A percentile compares a stretch with the other conserved stretches of the same genome.
Conservation (phyloP, 116 monocot species). For the Cymodocea nodosa region DNA sequence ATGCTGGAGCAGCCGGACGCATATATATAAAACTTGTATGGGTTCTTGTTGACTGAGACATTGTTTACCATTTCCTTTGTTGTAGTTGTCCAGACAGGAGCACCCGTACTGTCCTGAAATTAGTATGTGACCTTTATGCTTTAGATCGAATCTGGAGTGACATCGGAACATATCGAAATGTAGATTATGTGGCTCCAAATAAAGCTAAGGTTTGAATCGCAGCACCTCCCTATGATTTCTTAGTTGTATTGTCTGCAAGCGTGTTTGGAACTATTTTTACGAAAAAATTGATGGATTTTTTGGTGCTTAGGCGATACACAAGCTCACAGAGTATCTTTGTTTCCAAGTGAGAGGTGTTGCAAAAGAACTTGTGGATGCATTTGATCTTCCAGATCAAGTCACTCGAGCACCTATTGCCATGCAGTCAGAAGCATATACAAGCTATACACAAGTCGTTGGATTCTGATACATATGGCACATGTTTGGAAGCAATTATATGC, state of each 20-base stretch:
- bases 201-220: slow-evolving; percentile 64
- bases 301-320: slow-evolving; percentile 66
- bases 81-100: slow-evolving; percentile 71
- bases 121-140: slow-evolving; percentile 83
- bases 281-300: slow-evolving; percentile 7
- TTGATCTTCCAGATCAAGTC: slow-evolving; percentile 28
- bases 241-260: neutral
- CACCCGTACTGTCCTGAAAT: slow-evolving; percentile 53
- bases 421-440: slow-evolving; percentile 65
- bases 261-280: neutral
- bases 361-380: slow-evolving; percentile 65
- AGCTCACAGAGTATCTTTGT: slow-evolving; percentile 63
- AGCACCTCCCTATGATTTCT: neutral
- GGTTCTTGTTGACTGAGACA: neutral
- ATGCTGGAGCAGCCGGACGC: too few relatives aligned
- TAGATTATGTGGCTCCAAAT: slow-evolving; percentile 85
- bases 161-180: slow-evolving; percentile 86
- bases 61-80: neutral
- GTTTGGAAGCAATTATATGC: neutral
- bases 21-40: too few relatives aligned
- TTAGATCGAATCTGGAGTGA: slow-evolving; percentile 87
- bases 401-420: slow-evolving; percentile 75
- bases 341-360: slow-evolving; percentile 76
- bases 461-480: slow-evolving; percentile 13
- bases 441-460: slow-evolving; percentile 61